Percentiles rank a stretch among this genome's conserved stretches.
phyloP scores from a whole-genome alignment of 331 rosid genomes.

The Quercus lobata region DNA sequence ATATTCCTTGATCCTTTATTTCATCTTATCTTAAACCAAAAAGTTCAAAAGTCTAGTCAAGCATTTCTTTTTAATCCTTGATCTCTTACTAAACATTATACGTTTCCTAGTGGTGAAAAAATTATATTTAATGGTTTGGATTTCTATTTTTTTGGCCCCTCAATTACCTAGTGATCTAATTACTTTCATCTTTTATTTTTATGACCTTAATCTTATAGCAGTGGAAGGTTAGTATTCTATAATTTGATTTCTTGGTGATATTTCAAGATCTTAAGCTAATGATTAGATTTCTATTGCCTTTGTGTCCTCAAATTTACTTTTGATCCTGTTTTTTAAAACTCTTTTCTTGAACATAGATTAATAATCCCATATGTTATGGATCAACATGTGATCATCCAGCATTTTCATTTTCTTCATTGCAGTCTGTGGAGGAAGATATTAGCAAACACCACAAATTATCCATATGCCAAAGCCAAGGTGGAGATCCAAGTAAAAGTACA shows the following conservation, averaged over 20 bases:
- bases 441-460: slow-evolving; percentile 3
- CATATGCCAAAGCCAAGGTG: not conserved
- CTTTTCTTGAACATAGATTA: slow-evolving; percentile 15
- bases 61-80: no score
- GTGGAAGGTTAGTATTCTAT: not conserved
- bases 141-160: not conserved
- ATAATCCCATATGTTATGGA: slow-evolving; percentile 13
- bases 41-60: not conserved
- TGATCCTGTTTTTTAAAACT: not conserved
- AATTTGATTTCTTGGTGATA: not conserved
- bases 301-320: not conserved
- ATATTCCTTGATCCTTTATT: not conserved
- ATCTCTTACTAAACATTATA: no score
- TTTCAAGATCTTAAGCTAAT: not conserved
- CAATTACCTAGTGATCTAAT: not conserved
- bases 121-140: not conserved
- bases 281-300: not conserved
- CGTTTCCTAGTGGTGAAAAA: not conserved
- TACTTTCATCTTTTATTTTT: not conserved
- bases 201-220: not conserved
- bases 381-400: slow-evolving; percentile 27
- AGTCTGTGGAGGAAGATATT: slow-evolving; percentile 12
- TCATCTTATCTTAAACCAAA: slow-evolving; percentile 3
- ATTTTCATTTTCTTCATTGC: slow-evolving; percentile 18
- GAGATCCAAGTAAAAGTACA: slow-evolving; percentile 13